Evolutionary conservation across 371 early-diverging fungal species (phyloP).

Genomic region (Cokeromyces recurvatus): DNA sequence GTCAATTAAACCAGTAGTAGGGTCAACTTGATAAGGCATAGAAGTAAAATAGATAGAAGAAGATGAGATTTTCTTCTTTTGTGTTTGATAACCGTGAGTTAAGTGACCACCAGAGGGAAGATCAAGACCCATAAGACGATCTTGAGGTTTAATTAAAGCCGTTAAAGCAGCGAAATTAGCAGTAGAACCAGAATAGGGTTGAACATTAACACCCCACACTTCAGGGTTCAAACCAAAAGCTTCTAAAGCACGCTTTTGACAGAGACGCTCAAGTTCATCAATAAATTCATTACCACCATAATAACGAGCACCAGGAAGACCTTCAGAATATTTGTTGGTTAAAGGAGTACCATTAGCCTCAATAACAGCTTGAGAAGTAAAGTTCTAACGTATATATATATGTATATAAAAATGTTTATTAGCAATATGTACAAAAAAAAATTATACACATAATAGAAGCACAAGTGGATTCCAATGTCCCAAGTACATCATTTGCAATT

Average conservation of each 20-base stretch:
- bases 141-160: conserved; percentile 94
- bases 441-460: too few relatives aligned
- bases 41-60: conserved; percentile 98
- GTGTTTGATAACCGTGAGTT: conserved; percentile 99
- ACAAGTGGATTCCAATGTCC: too few relatives aligned
- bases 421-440: too few relatives aligned
- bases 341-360: conserved; percentile 97
- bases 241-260: conserved; percentile 93
- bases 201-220: conserved; percentile 99
- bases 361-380: conserved; percentile 96
- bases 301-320: conserved; percentile 94
- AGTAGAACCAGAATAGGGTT: conserved; percentile 96
- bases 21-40: conserved; percentile 94
- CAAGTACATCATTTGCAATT: background rate
- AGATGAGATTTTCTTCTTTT: conserved; percentile 98
- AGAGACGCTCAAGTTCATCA: conserved; percentile 94
- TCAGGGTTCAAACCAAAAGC: conserved; percentile 90
- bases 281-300: conserved; percentile 97
- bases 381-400: conserved; percentile 78
- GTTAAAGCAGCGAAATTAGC: conserved; percentile 99
- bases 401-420: background rate
- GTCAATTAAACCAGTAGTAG: conserved; percentile 89
- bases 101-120: conserved; percentile 99
- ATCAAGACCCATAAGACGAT: conserved; percentile 94
- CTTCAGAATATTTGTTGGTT: conserved; percentile 99